Base-by-base conservation (phyloP, 305 asterid species). In the Fraxinus paxiana region DNA sequence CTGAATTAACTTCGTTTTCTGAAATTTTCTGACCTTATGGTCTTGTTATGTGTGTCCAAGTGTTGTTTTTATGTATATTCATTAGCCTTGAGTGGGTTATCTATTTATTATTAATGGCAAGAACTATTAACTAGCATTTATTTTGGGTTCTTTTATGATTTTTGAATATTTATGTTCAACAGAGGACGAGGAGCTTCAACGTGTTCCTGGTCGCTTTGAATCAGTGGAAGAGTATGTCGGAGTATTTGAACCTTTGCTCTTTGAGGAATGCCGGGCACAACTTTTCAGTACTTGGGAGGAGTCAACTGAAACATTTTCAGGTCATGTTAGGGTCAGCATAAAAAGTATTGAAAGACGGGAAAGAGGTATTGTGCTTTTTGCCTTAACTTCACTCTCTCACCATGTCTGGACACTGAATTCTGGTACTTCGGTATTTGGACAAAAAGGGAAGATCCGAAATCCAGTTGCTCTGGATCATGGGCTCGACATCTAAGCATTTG, bases 201-300 rank as follows among this genome's bases (percentile, higher is more conserved):
- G 90, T 70, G 98, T 96, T 83, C 99, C 99, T 72, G 98, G 96
- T 76, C 82, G 74, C 75, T 96, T 96, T 90, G 98, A 96, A 73
- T 93, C 99, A 30, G 98, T 88, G 51, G 99, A 96, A 82, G 99
- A 94, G 79, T 96, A 96, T 86, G 87, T 94, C 81, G 87, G 91
- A 78, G 99, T 96, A 59, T 93, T 96, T 87, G 99, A 96, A 86
- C 98, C 99, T 84, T 87, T 96, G 93, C 97, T 96, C 85, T 94
- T 96, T 87, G 99, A 94, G 92, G 98, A 96, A 88, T 93, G 99
- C 76, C 91, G 98, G 73, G 98, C 98, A 22, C 98, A 96, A 85
- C 92, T 96, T 80, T 93, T 89, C 87, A 92, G 98, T 82, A 87
- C 94, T 15, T 96, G 98, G 99, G 98, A 94, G 85, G 99, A 96